phyloP scores from a whole-genome alignment of 495 filamentous ascomycete genomes.

The Patellaria atrata region DNA sequence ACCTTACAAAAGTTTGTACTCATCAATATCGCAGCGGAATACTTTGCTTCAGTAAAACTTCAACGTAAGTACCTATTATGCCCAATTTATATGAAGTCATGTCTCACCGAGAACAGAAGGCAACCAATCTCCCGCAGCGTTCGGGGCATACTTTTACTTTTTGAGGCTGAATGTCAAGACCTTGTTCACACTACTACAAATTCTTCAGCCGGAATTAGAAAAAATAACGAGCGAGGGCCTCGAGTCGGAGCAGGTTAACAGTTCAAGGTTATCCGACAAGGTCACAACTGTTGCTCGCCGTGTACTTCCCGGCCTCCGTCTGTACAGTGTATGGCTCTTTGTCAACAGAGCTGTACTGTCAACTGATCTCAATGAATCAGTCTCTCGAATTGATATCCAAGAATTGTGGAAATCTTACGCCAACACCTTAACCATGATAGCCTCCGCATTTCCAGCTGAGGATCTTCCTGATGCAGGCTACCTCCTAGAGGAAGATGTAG shows the following conservation, averaged over 20 bases:
- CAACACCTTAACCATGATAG: constrained; percentile 47
- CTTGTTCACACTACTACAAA: constrained; percentile 60
- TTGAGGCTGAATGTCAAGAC: constrained; percentile 71
- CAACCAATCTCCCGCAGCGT: constrained; percentile 22
- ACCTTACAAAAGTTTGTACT: constrained; percentile 66
- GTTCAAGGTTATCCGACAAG: constrained; percentile 31
- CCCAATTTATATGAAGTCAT: constrained; percentile 19
- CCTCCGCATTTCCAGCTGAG: constrained; percentile 42
- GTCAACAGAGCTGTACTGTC: constrained; percentile 36
- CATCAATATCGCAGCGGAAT: constrained; percentile 74
- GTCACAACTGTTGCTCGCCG: constrained; percentile 49
- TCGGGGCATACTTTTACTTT: constrained; percentile 53
- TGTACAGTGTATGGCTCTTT: constrained; percentile 62
- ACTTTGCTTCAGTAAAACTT: constrained; percentile 46
- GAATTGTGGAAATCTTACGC: constrained; percentile 63
- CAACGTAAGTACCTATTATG: constrained; percentile 34
- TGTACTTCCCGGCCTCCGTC: constrained; percentile 51
- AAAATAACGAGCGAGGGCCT: constrained; percentile 32
- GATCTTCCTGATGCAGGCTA: constrained; percentile 47
- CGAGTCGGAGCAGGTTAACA: constrained; percentile 31
- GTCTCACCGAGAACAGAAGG: constrained; percentile 23
- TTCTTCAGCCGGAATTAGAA: constrained; percentile 54
- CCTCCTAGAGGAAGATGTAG: constrained; percentile 62
- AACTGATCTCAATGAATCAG: constrained; percentile 38
- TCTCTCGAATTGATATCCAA: constrained; percentile 43